Evolutionary conservation across 2,329 filamentous ascomycete genomes (phyloP).

Genomic region (Ascomycota sp.): DNA sequence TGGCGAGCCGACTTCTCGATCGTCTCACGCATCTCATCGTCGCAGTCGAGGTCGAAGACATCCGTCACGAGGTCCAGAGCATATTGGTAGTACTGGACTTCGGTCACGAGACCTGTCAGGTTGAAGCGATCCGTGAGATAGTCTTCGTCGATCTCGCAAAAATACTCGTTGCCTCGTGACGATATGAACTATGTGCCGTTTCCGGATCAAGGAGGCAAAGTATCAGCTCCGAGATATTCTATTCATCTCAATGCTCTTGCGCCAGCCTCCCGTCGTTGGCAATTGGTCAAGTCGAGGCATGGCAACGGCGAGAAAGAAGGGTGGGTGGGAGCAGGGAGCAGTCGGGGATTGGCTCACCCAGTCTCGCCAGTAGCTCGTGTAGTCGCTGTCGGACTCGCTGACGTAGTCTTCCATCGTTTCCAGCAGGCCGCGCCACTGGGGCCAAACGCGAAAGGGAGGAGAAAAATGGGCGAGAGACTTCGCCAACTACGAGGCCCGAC

Average conservation of each 20-base stretch:
- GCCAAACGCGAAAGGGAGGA: background rate
- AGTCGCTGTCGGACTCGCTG: slow-evolving; percentile 95
- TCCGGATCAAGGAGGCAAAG: background rate
- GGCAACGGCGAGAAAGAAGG: background rate
- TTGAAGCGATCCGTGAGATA: slow-evolving; percentile 98
- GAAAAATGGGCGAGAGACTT: background rate
- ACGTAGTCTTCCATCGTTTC: slow-evolving; percentile 83
- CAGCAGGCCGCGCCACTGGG: background rate
- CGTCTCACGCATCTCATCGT: slow-evolving; percentile 93
- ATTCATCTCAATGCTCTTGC: no score
- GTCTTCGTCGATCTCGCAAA: slow-evolving; percentile 98
- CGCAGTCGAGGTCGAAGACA: slow-evolving; percentile 95
- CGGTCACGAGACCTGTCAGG: slow-evolving; percentile 85
- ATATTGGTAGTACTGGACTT: slow-evolving; percentile 98
- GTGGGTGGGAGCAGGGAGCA: slow-evolving; percentile 4
- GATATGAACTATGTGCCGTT: slow-evolving; percentile 65
- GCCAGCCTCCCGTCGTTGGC: no score
- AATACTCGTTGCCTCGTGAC: slow-evolving; percentile 94
- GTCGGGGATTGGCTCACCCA: slow-evolving; percentile 49
- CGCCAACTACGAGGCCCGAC: slow-evolving; percentile 5
- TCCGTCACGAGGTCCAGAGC: slow-evolving; percentile 93
- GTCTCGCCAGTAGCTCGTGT: slow-evolving; percentile 97
- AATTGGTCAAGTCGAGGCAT: background rate
- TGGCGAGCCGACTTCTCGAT: slow-evolving; percentile 95
- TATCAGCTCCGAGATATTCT: no score